phyloP scores from a whole-genome alignment of 2,329 filamentous ascomycete genomes.

The Epichloe scottii region DNA sequence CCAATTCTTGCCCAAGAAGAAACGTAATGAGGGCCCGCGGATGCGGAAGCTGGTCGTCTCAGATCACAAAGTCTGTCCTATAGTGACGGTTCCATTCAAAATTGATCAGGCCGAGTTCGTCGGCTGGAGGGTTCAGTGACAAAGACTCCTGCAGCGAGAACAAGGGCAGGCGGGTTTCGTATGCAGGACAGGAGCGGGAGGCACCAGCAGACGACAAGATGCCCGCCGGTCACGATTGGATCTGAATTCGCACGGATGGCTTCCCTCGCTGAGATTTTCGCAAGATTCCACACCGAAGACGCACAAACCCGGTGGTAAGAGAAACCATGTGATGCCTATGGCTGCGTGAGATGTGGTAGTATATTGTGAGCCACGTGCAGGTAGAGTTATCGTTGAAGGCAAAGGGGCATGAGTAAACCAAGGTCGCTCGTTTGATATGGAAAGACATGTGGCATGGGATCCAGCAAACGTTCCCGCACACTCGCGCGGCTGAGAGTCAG shows the following conservation, averaged over 20 bases:
- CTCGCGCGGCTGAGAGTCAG: not conserved
- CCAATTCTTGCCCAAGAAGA: not conserved
- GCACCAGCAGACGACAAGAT: not conserved
- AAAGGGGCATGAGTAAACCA: not conserved
- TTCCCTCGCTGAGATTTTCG: not conserved
- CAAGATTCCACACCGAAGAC: not conserved
- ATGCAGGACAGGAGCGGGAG: too few species aligned
- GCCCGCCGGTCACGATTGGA: not conserved
- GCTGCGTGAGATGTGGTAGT: not conserved
- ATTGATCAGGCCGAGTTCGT: not conserved
- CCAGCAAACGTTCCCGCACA: not conserved
- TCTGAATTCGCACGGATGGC: not conserved
- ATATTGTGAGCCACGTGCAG: not conserved
- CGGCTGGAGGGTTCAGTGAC: not conserved
- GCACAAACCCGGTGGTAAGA: too few species aligned
- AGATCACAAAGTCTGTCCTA: not conserved
- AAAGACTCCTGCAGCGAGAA: not conserved
- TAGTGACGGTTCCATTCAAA: not conserved
- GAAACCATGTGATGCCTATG: not conserved
- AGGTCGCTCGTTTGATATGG: not conserved
- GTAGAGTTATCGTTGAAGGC: not conserved
- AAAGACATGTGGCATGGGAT: not conserved
- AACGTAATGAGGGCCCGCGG: not conserved
- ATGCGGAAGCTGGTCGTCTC: not conserved
- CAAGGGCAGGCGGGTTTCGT: not conserved